Evolutionary conservation across 192 early-diverging fungal species (phyloP).

Genomic region (Backusella parvicylindrica): DNA sequence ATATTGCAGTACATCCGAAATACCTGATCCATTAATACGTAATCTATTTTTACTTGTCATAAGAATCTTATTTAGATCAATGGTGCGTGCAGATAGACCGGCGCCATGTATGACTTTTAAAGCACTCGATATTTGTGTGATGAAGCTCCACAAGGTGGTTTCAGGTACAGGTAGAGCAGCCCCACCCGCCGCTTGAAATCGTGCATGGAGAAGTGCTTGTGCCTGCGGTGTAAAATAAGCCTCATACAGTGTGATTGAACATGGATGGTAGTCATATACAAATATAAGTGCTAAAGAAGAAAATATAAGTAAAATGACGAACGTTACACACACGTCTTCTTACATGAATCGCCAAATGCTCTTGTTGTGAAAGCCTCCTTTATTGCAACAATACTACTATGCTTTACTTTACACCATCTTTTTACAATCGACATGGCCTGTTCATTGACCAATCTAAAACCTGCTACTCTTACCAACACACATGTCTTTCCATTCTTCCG

Average conservation of each 20-base stretch:
- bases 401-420: slow-evolving; percentile 73
- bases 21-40: slow-evolving; percentile 68
- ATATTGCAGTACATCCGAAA: slow-evolving; percentile 70
- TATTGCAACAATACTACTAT: slow-evolving; percentile 80
- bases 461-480: slow-evolving; percentile 75
- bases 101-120: slow-evolving; percentile 80
- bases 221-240: slow-evolving; percentile 62
- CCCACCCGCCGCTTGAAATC: slow-evolving; percentile 30
- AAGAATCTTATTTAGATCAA: slow-evolving; percentile 83
- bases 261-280: slow-evolving; percentile 94
- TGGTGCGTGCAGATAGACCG: slow-evolving; percentile 72
- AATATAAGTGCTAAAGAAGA: slow-evolving; percentile 75
- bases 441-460: slow-evolving; percentile 74
- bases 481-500: slow-evolving; percentile 79
- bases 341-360: slow-evolving; percentile 89
- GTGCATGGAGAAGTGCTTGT: slow-evolving; percentile 38
- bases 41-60: slow-evolving; percentile 82
- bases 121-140: slow-evolving; percentile 74
- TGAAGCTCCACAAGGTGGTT: slow-evolving; percentile 75
- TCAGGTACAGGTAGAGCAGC: slow-evolving; percentile 56
- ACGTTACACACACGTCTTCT: slow-evolving; percentile 5
- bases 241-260: slow-evolving; percentile 64
- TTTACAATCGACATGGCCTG: slow-evolving; percentile 80
- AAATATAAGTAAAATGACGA: not conserved
- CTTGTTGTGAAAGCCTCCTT: slow-evolving; percentile 94